A percentile compares a stretch with the other conserved stretches of the same genome.
phyloP scores from a whole-genome alignment of 2,329 filamentous ascomycete genomes.

The Paramyrothecium sp. region DNA sequence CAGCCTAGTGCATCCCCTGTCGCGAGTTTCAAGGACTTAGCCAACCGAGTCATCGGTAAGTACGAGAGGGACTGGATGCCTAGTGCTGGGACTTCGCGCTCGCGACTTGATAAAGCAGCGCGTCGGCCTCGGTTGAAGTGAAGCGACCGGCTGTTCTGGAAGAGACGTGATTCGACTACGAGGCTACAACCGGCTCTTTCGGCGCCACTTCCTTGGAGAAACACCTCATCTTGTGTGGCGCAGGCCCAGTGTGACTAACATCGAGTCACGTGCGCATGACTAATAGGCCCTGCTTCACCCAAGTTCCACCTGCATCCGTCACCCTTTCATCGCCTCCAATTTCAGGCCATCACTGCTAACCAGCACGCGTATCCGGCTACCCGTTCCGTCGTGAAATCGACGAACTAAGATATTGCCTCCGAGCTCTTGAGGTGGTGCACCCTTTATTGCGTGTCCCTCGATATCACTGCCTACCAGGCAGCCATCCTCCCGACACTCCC shows the following conservation, averaged over 20 bases:
- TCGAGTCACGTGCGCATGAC: constrained; percentile 26
- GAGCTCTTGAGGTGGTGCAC: constrained; percentile 3
- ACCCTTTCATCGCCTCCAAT: constrained; percentile 4
- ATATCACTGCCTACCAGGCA: not conserved
- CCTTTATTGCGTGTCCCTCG: not conserved
- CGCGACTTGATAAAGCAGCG: not conserved
- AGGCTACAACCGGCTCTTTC: not conserved
- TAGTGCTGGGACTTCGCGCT: not conserved
- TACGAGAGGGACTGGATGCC: not conserved
- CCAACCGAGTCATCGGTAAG: not conserved
- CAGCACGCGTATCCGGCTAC: not conserved
- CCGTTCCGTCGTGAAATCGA: not conserved
- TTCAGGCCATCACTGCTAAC: constrained; percentile 26
- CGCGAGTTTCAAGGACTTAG: not conserved
- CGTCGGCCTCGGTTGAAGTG: not conserved
- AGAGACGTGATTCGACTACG: not conserved
- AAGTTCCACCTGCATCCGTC: constrained; percentile 13
- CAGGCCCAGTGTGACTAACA: constrained; percentile 8
- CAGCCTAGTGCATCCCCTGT: not conserved
- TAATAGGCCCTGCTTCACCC: constrained; percentile 20
- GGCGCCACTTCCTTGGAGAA: not conserved
- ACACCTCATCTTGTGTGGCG: not conserved
- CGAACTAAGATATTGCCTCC: constrained; percentile 5
- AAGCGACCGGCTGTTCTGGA: not conserved
- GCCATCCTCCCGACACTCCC: not conserved